Conservation (phyloP, 140 eudicot genomes). For the Cichorium intybus region DNA sequence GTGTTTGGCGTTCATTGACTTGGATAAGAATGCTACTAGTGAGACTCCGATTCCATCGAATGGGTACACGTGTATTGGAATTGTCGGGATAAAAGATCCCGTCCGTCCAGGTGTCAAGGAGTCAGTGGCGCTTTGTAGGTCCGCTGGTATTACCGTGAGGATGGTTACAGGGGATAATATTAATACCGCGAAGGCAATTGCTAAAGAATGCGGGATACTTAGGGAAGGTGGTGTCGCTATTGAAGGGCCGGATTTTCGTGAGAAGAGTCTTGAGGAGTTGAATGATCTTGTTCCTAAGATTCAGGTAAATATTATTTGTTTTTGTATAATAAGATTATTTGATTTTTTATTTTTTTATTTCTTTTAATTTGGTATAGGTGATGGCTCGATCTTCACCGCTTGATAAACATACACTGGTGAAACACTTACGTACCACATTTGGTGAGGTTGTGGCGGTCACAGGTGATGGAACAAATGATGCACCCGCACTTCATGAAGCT, state of each 20-base stretch:
- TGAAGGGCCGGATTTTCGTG: slow-evolving; percentile 93
- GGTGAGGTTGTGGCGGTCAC: slow-evolving; percentile 74
- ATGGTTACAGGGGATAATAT: slow-evolving; percentile 98
- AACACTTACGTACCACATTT: slow-evolving; percentile 82
- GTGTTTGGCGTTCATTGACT: slow-evolving; percentile 75
- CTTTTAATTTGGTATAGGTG: slow-evolving; percentile 39
- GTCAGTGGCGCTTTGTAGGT: slow-evolving; percentile 86
- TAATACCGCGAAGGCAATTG: slow-evolving; percentile 90
- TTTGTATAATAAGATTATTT: not conserved
- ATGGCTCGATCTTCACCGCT: slow-evolving; percentile 96
- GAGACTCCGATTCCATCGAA: slow-evolving; percentile 59
- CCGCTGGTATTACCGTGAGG: slow-evolving; percentile 84
- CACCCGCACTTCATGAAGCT: slow-evolving; percentile 70
- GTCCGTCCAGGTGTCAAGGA: slow-evolving; percentile 95
- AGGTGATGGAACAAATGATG: slow-evolving; percentile 73
- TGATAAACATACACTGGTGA: slow-evolving; percentile 87
- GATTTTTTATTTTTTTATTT: not conserved
- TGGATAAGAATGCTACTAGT: slow-evolving; percentile 50
- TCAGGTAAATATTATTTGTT: slow-evolving; percentile 43
- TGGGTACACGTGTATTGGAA: slow-evolving; percentile 81
- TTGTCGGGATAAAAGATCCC: slow-evolving; percentile 94
- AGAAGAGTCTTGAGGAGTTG: slow-evolving; percentile 67
- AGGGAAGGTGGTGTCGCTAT: slow-evolving; percentile 87
- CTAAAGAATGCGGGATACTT: slow-evolving; percentile 94
- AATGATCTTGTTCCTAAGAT: slow-evolving; percentile 73